Evolutionary conservation across 2,329 filamentous ascomycete genomes (phyloP).

Genomic region (Beauveria sp.): DNA sequence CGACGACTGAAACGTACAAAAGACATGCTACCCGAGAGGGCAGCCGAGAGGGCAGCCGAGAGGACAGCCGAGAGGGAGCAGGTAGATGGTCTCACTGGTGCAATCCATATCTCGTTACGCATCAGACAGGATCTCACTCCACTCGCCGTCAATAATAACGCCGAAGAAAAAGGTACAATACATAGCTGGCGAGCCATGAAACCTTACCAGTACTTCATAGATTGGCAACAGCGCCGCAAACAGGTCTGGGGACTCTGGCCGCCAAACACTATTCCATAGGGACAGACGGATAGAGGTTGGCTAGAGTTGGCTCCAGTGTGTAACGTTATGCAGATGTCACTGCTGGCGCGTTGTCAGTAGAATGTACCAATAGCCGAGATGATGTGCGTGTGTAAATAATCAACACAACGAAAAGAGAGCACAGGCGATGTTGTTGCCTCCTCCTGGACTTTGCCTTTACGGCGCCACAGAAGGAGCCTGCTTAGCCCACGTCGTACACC

Average conservation of each 20-base stretch:
- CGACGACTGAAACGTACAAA: background rate
- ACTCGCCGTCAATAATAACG: background rate
- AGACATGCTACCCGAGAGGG: conserved; percentile 2
- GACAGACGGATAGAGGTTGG: background rate
- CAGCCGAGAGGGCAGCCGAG: background rate
- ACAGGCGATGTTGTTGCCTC: no score
- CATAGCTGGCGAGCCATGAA: background rate
- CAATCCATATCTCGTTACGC: background rate
- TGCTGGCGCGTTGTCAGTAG: no score
- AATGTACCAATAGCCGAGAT: no score
- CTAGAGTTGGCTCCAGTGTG: background rate
- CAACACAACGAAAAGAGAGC: no score
- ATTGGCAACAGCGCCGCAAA: background rate
- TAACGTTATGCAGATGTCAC: no score
- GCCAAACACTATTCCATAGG: background rate
- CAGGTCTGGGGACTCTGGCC: background rate
- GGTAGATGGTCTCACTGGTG: background rate
- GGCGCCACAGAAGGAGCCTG: no score
- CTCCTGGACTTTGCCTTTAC: no score
- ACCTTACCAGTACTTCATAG: background rate
- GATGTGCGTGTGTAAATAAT: no score
- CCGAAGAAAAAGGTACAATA: background rate
- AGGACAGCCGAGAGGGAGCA: background rate
- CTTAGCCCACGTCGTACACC: no score
- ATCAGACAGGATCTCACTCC: background rate